Percentiles rank a stretch among this genome's conserved stretches.
Conservation (phyloP, 768 basidiomycete genomes). For the Kwoniella pini region DNA sequence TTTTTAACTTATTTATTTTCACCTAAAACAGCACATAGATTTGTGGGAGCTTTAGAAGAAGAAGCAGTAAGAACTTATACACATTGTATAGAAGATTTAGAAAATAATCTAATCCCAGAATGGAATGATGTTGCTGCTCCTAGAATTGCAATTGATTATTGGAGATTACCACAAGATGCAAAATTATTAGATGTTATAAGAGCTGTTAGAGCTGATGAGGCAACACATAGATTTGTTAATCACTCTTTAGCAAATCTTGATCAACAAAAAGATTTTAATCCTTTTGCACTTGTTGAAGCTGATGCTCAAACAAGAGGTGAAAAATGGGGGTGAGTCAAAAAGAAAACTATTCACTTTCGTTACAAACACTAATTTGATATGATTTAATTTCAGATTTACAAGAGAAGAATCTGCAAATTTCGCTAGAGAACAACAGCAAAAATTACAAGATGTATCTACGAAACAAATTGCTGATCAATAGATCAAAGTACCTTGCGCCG, state of each 20-base stretch:
- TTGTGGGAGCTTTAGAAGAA: constrained; percentile 90
- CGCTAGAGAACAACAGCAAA: constrained; percentile 45
- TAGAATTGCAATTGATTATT: constrained; percentile 90
- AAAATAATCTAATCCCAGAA: constrained; percentile 52
- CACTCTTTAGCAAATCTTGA: constrained; percentile 89
- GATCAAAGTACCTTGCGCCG: too few relatives aligned
- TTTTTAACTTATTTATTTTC: constrained; percentile 63
- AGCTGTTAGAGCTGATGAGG: constrained; percentile 89
- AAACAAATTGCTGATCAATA: neutral
- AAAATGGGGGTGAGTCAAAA: constrained; percentile 68
- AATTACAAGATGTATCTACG: constrained; percentile 20
- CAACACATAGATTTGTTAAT: constrained; percentile 89
- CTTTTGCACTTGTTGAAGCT: constrained; percentile 73
- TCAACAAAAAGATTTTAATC: constrained; percentile 72
- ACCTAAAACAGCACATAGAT: constrained; percentile 66
- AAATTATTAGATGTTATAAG: constrained; percentile 78
- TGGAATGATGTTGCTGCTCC: constrained; percentile 74
- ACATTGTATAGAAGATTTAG: constrained; percentile 77
- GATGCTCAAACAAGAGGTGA: constrained; percentile 80
- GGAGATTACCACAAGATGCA: constrained; percentile 55
- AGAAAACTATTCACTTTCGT: too few relatives aligned
- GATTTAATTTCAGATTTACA: too few relatives aligned
- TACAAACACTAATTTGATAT: too few relatives aligned
- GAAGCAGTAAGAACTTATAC: constrained; percentile 93
- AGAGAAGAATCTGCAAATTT: constrained; percentile 54